Conservation (phyloP, 768 basidiomycete species). For the Hypsizygus marmoreus region DNA sequence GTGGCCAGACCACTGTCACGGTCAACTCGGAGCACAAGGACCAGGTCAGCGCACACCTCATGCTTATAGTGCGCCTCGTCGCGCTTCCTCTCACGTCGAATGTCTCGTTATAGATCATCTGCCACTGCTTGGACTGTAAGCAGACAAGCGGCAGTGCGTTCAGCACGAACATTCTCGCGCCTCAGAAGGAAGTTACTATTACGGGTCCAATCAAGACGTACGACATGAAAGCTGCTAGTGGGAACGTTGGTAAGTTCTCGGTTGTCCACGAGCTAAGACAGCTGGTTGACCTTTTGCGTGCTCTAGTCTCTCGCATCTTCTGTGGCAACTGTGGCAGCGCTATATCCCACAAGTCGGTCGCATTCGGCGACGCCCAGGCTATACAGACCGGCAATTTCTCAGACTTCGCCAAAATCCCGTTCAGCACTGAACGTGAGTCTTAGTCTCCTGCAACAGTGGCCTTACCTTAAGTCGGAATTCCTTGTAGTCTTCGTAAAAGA, state of each 20-base stretch:
- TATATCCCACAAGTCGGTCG: slow-evolving; percentile 33
- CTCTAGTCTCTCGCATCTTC: slow-evolving; percentile 37
- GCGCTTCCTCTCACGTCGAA: not conserved
- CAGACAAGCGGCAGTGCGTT: slow-evolving; percentile 39
- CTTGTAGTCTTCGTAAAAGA: slow-evolving; percentile 36
- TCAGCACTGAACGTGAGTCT: slow-evolving; percentile 32
- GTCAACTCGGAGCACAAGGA: slow-evolving; percentile 24
- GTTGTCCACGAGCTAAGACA: not conserved
- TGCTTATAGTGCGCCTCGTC: not conserved
- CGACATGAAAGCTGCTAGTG: slow-evolving; percentile 28
- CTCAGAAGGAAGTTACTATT: slow-evolving; percentile 33
- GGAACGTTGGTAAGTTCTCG: slow-evolving; percentile 31
- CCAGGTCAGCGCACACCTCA: slow-evolving; percentile 22
- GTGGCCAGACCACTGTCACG: slow-evolving; percentile 32
- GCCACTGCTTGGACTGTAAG: slow-evolving; percentile 40
- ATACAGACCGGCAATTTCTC: slow-evolving; percentile 40
- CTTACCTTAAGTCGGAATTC: not conserved
- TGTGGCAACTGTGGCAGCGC: slow-evolving; percentile 39
- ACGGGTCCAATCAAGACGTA: slow-evolving; percentile 33
- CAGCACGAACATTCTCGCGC: slow-evolving; percentile 38
- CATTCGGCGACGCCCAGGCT: slow-evolving; percentile 36
- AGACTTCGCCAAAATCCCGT: slow-evolving; percentile 30
- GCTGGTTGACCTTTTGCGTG: not conserved
- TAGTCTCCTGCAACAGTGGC: not conserved
- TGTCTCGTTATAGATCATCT: slow-evolving; percentile 37